phyloP scores from a whole-genome alignment of 139 green algal genomes.

The Coelastrella sp. region DNA sequence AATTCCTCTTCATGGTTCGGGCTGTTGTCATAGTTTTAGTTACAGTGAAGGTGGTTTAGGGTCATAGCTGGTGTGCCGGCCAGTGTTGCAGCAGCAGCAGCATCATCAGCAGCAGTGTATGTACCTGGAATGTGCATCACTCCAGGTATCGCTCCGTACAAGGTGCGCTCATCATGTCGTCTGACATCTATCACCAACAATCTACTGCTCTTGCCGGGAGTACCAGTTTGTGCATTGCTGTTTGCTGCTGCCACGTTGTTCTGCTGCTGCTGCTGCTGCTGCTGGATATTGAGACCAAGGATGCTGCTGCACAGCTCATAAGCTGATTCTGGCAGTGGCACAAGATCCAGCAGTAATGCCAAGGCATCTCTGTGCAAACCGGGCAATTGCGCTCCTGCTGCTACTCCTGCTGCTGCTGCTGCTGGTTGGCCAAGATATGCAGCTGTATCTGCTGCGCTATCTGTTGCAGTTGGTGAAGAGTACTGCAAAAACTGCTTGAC shows the following conservation, averaged over 20 bases:
- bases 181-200: constrained; percentile 71
- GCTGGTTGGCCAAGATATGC: neutral
- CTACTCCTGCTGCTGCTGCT: neutral
- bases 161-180: constrained; percentile 78
- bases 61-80: too few relatives aligned
- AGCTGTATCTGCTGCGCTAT: neutral
- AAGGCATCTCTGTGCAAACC: neutral
- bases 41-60: too few relatives aligned
- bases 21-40: too few relatives aligned
- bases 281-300: neutral
- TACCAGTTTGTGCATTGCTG: too few relatives aligned
- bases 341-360: constrained; percentile 22
- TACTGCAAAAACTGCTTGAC: neutral
- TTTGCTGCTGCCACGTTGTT: neutral
- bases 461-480: neutral
- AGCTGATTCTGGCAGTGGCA: neutral
- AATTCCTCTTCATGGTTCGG: too few relatives aligned
- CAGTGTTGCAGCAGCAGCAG: neutral
- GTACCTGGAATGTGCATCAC: constrained; percentile 55
- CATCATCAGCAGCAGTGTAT: neutral
- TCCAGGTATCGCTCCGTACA: constrained; percentile 80
- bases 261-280: neutral
- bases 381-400: neutral
- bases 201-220: too few relatives aligned
- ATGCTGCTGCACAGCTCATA: neutral